Percentiles rank a stretch among this genome's conserved stretches.
These are phyloP conservation scores for Austroboletus eburneus DNA, from an alignment of 768 basidiomycete species.

Conservation along the genomic window DNA sequence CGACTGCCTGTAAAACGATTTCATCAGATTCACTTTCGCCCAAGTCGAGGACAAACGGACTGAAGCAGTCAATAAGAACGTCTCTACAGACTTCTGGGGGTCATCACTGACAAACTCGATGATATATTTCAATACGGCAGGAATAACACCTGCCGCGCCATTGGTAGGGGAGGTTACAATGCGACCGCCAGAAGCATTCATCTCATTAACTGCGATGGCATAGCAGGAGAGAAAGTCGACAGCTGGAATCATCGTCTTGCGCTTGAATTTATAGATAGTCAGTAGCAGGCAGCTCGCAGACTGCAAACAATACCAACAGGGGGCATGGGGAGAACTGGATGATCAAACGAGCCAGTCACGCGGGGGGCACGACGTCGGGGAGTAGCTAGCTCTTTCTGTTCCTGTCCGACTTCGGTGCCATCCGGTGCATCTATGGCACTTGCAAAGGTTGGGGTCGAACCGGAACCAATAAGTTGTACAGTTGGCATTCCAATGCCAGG, in stretches of 20 bases:
- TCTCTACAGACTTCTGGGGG: conserved; percentile 80
- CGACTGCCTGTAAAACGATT: conserved; percentile 56
- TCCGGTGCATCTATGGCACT: conserved; percentile 23
- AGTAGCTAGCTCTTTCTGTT: conserved; percentile 3
- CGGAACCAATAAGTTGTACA: conserved; percentile 34
- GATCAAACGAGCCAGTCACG: conserved; percentile 76
- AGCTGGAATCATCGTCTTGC: conserved; percentile 84
- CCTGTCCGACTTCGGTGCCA: not conserved
- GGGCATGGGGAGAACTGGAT: conserved; percentile 75
- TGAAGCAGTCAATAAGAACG: conserved; percentile 86
- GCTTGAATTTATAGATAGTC: conserved; percentile 36
- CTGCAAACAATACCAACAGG: conserved; percentile 49
- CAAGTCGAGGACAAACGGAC: conserved; percentile 38
- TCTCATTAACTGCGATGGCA: conserved; percentile 93
- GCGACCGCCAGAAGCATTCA: conserved; percentile 87
- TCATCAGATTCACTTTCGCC: conserved; percentile 4
- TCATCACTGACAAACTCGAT: conserved; percentile 91
- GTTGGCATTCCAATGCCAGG: conserved; percentile 41
- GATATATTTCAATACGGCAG: conserved; percentile 87
- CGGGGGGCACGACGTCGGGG: conserved; percentile 27
- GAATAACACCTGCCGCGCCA: conserved; percentile 92
- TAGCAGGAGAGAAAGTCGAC: conserved; percentile 93
- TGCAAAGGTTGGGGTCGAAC: conserved; percentile 9
- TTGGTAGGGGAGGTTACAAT: conserved; percentile 96
- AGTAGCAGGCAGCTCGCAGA: not conserved